A percentile compares a stretch with the other conserved stretches of the same genome.
phyloP scores from a whole-genome alignment of 257 asterid species.

The Ophiorrhiza pumila region DNA sequence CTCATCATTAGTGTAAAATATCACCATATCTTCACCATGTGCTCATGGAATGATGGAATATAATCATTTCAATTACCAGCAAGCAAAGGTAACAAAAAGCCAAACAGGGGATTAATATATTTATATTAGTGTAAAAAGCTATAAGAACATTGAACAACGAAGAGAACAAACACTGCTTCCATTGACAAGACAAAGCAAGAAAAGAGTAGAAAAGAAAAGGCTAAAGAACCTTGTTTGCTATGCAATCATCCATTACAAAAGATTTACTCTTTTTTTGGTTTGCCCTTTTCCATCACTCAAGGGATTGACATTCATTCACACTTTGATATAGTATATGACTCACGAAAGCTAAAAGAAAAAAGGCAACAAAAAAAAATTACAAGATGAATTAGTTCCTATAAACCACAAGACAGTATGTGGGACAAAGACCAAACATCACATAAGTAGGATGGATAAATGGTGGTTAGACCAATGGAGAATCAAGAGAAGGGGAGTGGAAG shows the following conservation, averaged over 20 bases:
- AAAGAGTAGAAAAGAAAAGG: constrained; percentile 19
- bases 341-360: constrained; percentile 23
- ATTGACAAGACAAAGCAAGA: constrained; percentile 39
- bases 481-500: constrained; percentile 11
- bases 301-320: constrained; percentile 65
- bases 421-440: constrained; percentile 24
- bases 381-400: constrained; percentile 43
- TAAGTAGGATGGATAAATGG: constrained; percentile 23
- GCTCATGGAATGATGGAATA: constrained; percentile 31
- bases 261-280: constrained; percentile 20
- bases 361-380: constrained; percentile 21
- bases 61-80: constrained; percentile 13
- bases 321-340: constrained; percentile 43
- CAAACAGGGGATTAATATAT: constrained; percentile 7
- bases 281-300: constrained; percentile 35
- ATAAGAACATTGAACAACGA: constrained; percentile 25
- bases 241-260: constrained; percentile 57
- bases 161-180: constrained; percentile 40
- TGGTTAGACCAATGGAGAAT: constrained; percentile 27
- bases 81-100: not conserved
- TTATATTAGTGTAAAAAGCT: constrained; percentile 14
- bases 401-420: constrained; percentile 31
- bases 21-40: constrained; percentile 14
- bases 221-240: constrained; percentile 33
- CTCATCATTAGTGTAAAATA: constrained; percentile 22